phyloP scores from a whole-genome alignment of 2,329 filamentous ascomycete genomes.

The Chaetomium strumarium region DNA sequence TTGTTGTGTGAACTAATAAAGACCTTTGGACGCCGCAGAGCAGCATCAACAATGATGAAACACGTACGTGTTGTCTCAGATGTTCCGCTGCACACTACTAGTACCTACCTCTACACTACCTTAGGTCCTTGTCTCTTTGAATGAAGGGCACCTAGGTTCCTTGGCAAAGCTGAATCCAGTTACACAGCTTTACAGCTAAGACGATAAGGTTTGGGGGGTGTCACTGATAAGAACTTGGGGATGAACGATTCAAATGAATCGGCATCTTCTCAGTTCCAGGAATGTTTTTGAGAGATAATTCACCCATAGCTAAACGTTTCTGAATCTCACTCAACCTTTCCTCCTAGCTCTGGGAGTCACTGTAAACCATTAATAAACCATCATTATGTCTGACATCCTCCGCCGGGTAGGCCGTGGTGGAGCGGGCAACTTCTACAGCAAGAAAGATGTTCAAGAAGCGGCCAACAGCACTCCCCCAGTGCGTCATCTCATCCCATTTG shows the following conservation, averaged over 20 bases:
- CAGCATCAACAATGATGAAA: too few relatives aligned
- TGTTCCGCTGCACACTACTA: too few relatives aligned
- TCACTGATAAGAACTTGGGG: constrained; percentile 4
- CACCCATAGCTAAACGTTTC: neutral
- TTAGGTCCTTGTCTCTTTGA: neutral
- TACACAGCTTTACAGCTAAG: neutral
- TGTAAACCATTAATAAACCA: neutral
- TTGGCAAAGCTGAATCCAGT: neutral
- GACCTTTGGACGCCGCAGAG: too few relatives aligned
- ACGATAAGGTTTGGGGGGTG: constrained; percentile 8
- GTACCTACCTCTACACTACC: too few relatives aligned
- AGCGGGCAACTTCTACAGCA: constrained; percentile 56
- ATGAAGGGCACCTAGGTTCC: neutral
- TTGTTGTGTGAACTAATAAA: too few relatives aligned
- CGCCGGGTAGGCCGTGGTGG: constrained; percentile 55
- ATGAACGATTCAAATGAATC: neutral
- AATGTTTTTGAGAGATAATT: neutral
- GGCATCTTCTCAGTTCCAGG: neutral
- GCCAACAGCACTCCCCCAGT: constrained; percentile 25
- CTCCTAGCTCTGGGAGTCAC: too few relatives aligned
- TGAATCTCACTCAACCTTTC: neutral
- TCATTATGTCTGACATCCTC: constrained; percentile 38
- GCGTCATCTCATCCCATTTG: constrained; percentile 14
- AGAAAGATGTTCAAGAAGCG: constrained; percentile 45
- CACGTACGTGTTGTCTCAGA: too few relatives aligned